Evolutionary conservation across 1,139 yeast genomes (phyloP), one percentile per base, ranked within the genome.

Genomic region (Taphrina betulina): DNA sequence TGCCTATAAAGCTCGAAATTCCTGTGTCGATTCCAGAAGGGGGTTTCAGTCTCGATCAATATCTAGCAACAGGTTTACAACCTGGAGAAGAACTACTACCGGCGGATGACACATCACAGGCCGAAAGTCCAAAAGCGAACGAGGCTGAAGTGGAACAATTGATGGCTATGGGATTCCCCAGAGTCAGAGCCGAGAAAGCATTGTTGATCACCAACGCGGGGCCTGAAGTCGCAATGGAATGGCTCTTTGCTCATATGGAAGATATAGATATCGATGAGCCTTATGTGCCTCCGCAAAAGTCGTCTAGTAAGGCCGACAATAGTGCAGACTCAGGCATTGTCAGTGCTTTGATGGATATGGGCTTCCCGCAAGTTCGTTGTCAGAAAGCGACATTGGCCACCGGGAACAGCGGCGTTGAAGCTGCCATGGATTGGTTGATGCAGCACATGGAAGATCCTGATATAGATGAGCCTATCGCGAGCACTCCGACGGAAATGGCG

Each of bases 351-450:
- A 72, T 71, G 16, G 76, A 78, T 16, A 90, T 92, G 97, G 98
- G 98, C 2, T 86, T 92, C 64, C 66, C 81, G 1, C 69, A 70
- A 0, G 73, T 76, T 48, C 73, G 85, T 57, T 82, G 95, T 23
- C 77, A 72, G 53, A 85, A 85, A 63, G 95, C 96, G 0, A 72
- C 92, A 37, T 58, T 77, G 14, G 64, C 83, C 20, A 46, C 59
- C 3, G 69, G 72, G 7, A 78, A 78, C 26, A 20, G 33, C 12
- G 85, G 85, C 66, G 73, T 82, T 1, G 89, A 85, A 63, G 79
- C 80, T 0, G 86, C 97, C 2, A 84, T 89, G 12, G 96, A 88
- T 61, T 94, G 97, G 97, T 75, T 89, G 8, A 89, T 89, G 67
- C 72, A 72, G 41, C 79, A 89, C 65, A 85, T 92, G 5, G 85